A percentile compares a stretch with the other conserved stretches of the same genome.
Evolutionary conservation across 208 protist genomes (phyloP).

Genomic region (Acanthamoeba royreba): DNA sequence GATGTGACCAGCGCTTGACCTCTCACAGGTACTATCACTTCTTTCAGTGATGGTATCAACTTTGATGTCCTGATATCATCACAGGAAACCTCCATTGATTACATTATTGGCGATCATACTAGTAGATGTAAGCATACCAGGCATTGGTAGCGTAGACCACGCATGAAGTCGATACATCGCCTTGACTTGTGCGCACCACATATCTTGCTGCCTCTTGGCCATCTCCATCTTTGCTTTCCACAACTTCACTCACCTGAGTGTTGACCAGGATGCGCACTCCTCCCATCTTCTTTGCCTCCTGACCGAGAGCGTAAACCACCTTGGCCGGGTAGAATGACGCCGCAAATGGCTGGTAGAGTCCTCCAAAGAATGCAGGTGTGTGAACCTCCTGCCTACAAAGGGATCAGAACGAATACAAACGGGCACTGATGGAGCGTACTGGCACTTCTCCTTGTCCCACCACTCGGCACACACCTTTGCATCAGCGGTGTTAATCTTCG

Average conservation of each 20-base stretch:
- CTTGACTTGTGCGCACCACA: background rate
- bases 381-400: background rate
- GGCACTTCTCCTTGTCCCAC: background rate
- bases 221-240: background rate
- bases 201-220: background rate
- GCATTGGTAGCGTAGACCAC: conserved; percentile 40
- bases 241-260: background rate
- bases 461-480: background rate
- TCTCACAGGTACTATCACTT: background rate
- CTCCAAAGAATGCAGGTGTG: background rate
- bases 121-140: background rate
- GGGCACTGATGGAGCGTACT: too few species aligned
- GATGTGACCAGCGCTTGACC: background rate
- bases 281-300: background rate
- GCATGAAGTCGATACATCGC: background rate
- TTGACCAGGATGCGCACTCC: background rate
- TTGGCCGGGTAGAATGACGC: conserved; percentile 16
- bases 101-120: too few species aligned
- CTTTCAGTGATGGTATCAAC: background rate
- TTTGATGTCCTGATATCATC: background rate
- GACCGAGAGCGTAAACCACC: background rate
- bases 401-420: too few species aligned
- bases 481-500: background rate
- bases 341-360: background rate
- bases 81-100: too few species aligned